A percentile compares a stretch with the other conserved stretches of the same genome.
phyloP scores from a whole-genome alignment of 2,329 filamentous ascomycete genomes.

The Claviceps purpurea region DNA sequence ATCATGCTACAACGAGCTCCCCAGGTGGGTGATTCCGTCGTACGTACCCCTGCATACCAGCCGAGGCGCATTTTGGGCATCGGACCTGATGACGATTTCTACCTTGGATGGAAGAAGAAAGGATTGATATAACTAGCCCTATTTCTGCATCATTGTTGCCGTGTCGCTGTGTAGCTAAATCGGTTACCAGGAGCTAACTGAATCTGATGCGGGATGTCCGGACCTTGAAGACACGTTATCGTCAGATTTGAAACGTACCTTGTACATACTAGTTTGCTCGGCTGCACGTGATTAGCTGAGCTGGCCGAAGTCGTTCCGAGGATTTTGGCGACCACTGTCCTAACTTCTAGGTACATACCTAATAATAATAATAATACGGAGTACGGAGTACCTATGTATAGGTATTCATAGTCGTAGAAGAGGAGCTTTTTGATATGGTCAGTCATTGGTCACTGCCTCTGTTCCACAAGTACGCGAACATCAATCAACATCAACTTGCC shows the following conservation, averaged over 20 bases:
- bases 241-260: background rate
- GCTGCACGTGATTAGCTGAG: conserved; percentile 3
- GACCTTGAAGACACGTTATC: conserved; percentile 6
- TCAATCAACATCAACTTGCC: too few species aligned
- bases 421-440: too few species aligned
- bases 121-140: background rate
- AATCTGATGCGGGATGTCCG: background rate
- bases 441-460: too few species aligned
- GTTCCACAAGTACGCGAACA: too few species aligned
- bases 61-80: conserved; percentile 41
- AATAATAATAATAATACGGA: too few species aligned
- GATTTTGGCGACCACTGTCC: background rate
- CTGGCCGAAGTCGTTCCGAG: background rate
- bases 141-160: conserved; percentile 1
- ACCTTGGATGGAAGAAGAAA: background rate
- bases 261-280: background rate
- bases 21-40: background rate
- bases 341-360: too few species aligned
- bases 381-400: too few species aligned
- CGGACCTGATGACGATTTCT: conserved; percentile 2
- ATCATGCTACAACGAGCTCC: background rate
- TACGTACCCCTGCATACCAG: conserved; percentile 48
- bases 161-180: background rate
- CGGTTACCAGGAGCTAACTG: background rate
- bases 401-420: too few species aligned